Percentiles rank a stretch among this genome's conserved stretches.
Evolutionary conservation across 176 grass and related monocot species (phyloP).

Genomic region (Bothriochloa decipiens): DNA sequence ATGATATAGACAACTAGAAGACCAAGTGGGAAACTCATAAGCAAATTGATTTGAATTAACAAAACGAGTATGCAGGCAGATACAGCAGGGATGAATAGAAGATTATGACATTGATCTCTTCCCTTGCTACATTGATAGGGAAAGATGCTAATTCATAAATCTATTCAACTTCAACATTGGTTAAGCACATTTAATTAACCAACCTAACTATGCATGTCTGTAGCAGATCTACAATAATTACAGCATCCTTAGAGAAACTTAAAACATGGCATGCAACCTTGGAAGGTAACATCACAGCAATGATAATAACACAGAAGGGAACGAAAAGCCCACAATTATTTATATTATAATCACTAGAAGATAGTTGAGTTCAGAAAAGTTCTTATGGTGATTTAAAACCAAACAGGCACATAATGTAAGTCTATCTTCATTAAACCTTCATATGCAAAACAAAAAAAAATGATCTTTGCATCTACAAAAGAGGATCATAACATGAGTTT

Average conservation of each 20-base stretch:
- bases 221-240: background rate
- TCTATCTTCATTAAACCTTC: background rate
- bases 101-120: slow-evolving; percentile 12
- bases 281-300: background rate
- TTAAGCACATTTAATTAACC: slow-evolving; percentile 19
- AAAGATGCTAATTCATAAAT: background rate
- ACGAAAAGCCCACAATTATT: background rate
- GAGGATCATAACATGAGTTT: background rate
- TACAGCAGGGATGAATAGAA: background rate
- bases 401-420: background rate
- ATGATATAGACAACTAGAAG: slow-evolving; percentile 6
- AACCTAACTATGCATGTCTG: background rate
- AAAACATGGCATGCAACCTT: slow-evolving; percentile 10
- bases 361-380: background rate
- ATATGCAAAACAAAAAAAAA: no score
- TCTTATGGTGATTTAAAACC: background rate
- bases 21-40: background rate
- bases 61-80: background rate
- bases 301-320: background rate
- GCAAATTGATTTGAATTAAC: background rate
- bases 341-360: background rate
- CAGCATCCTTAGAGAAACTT: slow-evolving; percentile 2
- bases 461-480: background rate
- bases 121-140: background rate
- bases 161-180: background rate